A percentile compares a stretch with the other conserved stretches of the same genome.
Evolutionary conservation across 345 rosid species (phyloP).

Genomic region (Clarkia xantiana): DNA sequence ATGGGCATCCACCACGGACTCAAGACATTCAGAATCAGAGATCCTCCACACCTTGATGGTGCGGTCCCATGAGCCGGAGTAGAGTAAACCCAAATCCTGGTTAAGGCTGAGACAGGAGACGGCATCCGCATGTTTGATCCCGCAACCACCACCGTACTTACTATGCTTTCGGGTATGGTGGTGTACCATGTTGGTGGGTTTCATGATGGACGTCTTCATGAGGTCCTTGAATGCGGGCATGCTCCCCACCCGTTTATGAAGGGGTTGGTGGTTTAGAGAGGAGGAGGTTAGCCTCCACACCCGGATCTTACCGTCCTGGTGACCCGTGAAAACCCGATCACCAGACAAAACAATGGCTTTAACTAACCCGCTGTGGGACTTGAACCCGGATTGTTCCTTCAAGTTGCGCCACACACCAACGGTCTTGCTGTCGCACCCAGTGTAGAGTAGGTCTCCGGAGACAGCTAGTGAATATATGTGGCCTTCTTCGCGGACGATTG

Average conservation of each 20-base stretch:
- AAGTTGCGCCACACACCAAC: constrained; percentile 29
- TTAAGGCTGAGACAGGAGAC: constrained; percentile 34
- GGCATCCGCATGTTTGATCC: constrained; percentile 30
- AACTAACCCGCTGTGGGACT: constrained; percentile 30
- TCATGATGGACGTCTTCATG: constrained; percentile 25
- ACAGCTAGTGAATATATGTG: constrained; percentile 9
- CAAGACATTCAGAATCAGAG: constrained; percentile 31
- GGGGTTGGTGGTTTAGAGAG: too few species aligned
- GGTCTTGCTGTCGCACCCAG: constrained; percentile 10
- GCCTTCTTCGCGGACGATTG: constrained; percentile 11
- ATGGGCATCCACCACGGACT: constrained; percentile 36
- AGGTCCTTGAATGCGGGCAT: constrained; percentile 24
- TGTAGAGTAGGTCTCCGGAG: constrained; percentile 7
- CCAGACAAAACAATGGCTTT: constrained; percentile 22
- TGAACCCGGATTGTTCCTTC: constrained; percentile 25
- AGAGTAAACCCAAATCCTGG: constrained; percentile 27
- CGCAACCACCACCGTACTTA: neutral
- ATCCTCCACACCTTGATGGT: constrained; percentile 47
- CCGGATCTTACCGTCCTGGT: constrained; percentile 18
- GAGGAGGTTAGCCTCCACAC: constrained; percentile 25
- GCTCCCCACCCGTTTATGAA: constrained; percentile 20
- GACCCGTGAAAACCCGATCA: constrained; percentile 25
- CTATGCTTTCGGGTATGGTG: constrained; percentile 14
- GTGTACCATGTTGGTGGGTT: constrained; percentile 13
- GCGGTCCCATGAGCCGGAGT: constrained; percentile 51